Conservation (phyloP, 345 rosid species). For the Syzygium oleosum region DNA sequence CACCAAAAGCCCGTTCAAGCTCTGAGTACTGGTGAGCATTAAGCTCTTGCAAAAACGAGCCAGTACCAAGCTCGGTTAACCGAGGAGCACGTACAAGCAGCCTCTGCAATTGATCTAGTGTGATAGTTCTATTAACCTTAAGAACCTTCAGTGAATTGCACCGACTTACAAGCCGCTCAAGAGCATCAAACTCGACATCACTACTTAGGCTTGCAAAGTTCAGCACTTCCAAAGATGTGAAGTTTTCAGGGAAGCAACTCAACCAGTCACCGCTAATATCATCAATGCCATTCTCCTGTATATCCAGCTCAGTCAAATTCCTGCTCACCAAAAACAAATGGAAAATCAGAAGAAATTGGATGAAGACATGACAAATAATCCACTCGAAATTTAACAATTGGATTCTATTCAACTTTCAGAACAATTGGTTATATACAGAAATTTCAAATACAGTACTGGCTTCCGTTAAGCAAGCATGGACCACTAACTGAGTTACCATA, state of each 20-base stretch:
- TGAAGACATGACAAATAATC: neutral
- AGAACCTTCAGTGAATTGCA: conserved; percentile 46
- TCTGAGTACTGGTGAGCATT: conserved; percentile 19
- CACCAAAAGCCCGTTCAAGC: conserved; percentile 31
- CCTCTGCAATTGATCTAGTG: conserved; percentile 42
- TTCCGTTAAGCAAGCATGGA: neutral
- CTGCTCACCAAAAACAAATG: conserved; percentile 21
- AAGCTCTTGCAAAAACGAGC: conserved; percentile 43
- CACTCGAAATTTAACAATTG: neutral
- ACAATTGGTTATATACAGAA: neutral
- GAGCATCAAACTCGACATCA: conserved; percentile 45
- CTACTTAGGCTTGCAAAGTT: conserved; percentile 42
- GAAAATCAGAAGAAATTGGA: neutral
- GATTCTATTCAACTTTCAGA: neutral
- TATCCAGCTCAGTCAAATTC: conserved; percentile 58
- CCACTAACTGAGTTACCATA: neutral
- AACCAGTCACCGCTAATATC: conserved; percentile 55
- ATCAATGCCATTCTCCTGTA: conserved; percentile 56
- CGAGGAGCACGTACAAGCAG: conserved; percentile 43
- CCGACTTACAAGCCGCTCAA: conserved; percentile 52
- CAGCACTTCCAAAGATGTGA: conserved; percentile 45
- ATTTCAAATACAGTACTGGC: neutral
- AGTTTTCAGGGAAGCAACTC: conserved; percentile 54
- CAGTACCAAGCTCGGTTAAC: conserved; percentile 54
- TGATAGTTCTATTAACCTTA: conserved; percentile 37